These are phyloP conservation scores for Cryphonectria carpinicola DNA, from an alignment of 2,329 filamentous ascomycete genomes.

Conservation along the genomic window DNA sequence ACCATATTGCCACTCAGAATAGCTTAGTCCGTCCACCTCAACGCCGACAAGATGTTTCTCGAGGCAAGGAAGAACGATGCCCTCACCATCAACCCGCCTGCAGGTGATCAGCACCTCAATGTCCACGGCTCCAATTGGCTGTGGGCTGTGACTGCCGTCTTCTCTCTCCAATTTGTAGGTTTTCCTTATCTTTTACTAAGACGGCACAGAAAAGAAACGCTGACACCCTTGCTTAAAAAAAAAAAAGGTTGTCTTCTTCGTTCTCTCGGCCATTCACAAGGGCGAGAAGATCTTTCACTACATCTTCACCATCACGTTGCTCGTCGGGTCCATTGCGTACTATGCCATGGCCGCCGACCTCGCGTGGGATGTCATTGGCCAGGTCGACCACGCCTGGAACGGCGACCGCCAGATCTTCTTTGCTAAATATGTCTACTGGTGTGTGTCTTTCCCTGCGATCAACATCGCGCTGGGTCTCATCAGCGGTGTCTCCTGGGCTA, in stretches of 20 bases:
- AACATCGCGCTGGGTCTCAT: slow-evolving; percentile 53
- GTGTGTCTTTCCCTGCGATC: slow-evolving; percentile 52
- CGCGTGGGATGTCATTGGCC: slow-evolving; percentile 46
- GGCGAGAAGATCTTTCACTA: slow-evolving; percentile 62
- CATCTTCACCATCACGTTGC: slow-evolving; percentile 52
- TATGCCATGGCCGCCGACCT: slow-evolving; percentile 57
- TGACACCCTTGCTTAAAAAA: slow-evolving; percentile 20
- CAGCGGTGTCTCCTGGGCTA: slow-evolving; percentile 59
- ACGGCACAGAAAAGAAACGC: background rate
- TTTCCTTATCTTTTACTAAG: background rate
- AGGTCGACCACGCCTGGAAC: slow-evolving; percentile 39
- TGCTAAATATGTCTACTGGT: slow-evolving; percentile 60
- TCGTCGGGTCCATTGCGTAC: slow-evolving; percentile 55
- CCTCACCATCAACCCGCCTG: slow-evolving; percentile 50
- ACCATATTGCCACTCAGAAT: background rate
- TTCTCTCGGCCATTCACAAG: slow-evolving; percentile 35
- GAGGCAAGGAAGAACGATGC: slow-evolving; percentile 45
- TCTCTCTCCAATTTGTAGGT: slow-evolving; percentile 50
- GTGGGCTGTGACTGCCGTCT: slow-evolving; percentile 57
- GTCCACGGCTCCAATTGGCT: slow-evolving; percentile 58
- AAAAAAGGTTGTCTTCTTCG: slow-evolving; percentile 48
- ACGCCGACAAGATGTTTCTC: slow-evolving; percentile 20
- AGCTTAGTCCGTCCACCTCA: background rate
- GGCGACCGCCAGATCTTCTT: slow-evolving; percentile 56
- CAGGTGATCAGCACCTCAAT: slow-evolving; percentile 44